phyloP scores from a whole-genome alignment of 495 filamentous ascomycete species.

The Penicillium bovifimosum region DNA sequence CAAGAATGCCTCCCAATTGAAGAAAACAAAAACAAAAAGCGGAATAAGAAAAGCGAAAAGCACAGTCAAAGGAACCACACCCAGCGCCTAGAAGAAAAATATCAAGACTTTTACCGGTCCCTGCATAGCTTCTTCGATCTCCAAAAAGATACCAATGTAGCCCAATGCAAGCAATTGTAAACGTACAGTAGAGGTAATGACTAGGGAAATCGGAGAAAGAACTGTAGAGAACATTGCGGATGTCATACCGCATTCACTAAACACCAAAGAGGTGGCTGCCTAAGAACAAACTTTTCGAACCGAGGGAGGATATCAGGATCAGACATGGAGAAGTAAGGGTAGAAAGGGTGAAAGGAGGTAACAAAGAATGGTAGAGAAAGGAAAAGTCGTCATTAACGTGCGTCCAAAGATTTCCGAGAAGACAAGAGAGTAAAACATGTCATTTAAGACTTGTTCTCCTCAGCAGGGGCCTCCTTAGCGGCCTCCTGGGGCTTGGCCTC shows the following conservation, averaged over 20 bases:
- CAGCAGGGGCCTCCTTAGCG: constrained; percentile 36
- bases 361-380: constrained; percentile 22
- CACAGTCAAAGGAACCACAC: constrained; percentile 10
- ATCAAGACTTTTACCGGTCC: constrained; percentile 23
- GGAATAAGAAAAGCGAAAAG: not conserved
- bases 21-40: constrained; percentile 9
- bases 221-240: constrained; percentile 19
- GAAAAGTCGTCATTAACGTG: constrained; percentile 43
- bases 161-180: not conserved
- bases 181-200: constrained; percentile 3
- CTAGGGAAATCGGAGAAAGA: constrained; percentile 11
- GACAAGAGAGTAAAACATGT: constrained; percentile 13
- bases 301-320: constrained; percentile 51
- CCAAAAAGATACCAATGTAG: not conserved
- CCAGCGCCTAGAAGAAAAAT: constrained; percentile 11
- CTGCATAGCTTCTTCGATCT: not conserved
- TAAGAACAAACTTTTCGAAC: constrained; percentile 45
- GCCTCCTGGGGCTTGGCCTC: constrained; percentile 43
- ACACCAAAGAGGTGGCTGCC: constrained; percentile 34
- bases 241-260: constrained; percentile 35
- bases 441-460: constrained; percentile 47
- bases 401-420: constrained; percentile 33
- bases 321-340: constrained; percentile 26
- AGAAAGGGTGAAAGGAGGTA: constrained; percentile 21
- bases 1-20: constrained; percentile 27